Evolutionary conservation across 768 basidiomycete genomes (phyloP).

Genomic region (Tylopilus sp.): DNA sequence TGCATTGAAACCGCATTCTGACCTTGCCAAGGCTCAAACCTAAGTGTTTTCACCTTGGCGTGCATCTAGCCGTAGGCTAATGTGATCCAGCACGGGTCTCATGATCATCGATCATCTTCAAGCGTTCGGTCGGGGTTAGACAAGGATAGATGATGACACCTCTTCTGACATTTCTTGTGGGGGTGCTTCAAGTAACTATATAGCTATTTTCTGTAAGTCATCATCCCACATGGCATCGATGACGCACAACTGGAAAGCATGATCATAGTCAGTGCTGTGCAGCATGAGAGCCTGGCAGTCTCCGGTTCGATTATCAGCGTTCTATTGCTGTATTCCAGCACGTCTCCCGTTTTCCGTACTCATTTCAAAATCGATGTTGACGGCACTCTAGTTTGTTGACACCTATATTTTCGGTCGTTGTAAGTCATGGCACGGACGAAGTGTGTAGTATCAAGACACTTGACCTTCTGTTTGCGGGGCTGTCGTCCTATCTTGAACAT

Average conservation of each 20-base stretch:
- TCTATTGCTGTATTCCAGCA: too few species aligned
- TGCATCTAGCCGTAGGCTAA: background rate
- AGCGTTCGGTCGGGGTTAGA: conserved; percentile 33
- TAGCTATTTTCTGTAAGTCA: conserved; percentile 37
- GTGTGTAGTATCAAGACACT: background rate
- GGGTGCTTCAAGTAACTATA: conserved; percentile 45
- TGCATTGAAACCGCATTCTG: conserved; percentile 7
- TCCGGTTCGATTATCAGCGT: background rate
- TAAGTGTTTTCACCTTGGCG: conserved; percentile 16
- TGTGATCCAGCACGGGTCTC: background rate
- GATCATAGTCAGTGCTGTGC: conserved; percentile 6
- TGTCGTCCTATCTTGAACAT: conserved; percentile 23
- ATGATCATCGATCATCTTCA: conserved; percentile 32
- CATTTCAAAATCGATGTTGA: background rate
- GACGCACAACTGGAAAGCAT: background rate
- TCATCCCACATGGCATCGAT: background rate
- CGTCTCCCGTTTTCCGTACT: conserved; percentile 6
- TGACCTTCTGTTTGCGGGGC: conserved; percentile 11
- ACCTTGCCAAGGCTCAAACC: background rate
- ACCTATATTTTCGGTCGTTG: conserved; percentile 13
- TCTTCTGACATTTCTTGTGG: conserved; percentile 37
- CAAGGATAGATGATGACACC: conserved; percentile 41
- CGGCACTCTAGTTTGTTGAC: conserved; percentile 10
- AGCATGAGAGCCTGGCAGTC: background rate
- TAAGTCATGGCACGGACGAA: conserved; percentile 6